Evolutionary conservation across 2,329 filamentous ascomycete genomes (phyloP).

Genomic region (Talaromyces islandicus): DNA sequence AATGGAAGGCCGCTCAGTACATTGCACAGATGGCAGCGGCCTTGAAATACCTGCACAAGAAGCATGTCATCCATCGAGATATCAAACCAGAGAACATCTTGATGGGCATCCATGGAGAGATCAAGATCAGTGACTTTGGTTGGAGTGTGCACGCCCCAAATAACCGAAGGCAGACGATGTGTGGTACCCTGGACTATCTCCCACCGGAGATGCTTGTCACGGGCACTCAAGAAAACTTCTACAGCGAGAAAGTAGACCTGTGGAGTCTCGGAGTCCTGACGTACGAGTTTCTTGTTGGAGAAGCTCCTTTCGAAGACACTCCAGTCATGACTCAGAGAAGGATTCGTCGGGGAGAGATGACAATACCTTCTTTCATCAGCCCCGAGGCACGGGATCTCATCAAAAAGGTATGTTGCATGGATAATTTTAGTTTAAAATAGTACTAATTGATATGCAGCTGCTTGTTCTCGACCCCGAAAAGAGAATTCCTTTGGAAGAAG

Average conservation of each 20-base stretch:
- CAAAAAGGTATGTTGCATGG: constrained; percentile 58
- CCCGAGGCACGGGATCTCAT: constrained; percentile 87
- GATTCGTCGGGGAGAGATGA: constrained; percentile 87
- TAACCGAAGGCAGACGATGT: constrained; percentile 89
- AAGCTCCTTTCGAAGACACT: constrained; percentile 95
- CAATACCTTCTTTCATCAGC: constrained; percentile 83
- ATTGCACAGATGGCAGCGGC: constrained; percentile 88
- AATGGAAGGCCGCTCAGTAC: constrained; percentile 82
- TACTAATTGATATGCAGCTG: constrained; percentile 46
- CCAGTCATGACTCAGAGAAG: constrained; percentile 89
- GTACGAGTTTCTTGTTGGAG: constrained; percentile 93
- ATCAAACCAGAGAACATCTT: constrained; percentile 98
- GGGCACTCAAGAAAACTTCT: constrained; percentile 75
- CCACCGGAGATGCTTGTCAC: constrained; percentile 95
- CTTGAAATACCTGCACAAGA: constrained; percentile 84
- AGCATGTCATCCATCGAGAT: constrained; percentile 94
- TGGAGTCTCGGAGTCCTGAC: constrained; percentile 94
- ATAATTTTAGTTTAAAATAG: neutral
- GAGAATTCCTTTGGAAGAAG: constrained; percentile 80
- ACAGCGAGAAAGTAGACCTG: constrained; percentile 91
- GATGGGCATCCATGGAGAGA: constrained; percentile 91
- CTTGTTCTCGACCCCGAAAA: constrained; percentile 92
- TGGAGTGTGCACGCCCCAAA: constrained; percentile 98
- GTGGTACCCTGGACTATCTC: constrained; percentile 93
- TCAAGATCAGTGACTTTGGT: constrained; percentile 97